Base-by-base conservation (phyloP, 345 rosid species). In the Erodium maritimum region DNA sequence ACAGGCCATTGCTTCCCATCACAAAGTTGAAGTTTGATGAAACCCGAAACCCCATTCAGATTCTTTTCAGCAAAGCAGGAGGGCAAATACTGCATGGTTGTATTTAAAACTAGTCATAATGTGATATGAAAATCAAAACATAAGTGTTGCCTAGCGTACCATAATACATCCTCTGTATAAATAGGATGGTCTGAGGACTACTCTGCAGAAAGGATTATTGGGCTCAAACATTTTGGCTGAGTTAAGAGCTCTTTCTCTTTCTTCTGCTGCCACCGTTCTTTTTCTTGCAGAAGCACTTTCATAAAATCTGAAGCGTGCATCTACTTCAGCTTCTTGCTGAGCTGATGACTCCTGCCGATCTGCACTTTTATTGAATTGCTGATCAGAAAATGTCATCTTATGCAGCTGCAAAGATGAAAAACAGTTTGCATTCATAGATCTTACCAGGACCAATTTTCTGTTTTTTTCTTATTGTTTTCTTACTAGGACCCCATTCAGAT, bases 1-100 rank as follows among this genome's bases (percentile, higher is more conserved):
- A 88, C 96, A 5, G 93, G 82, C 96, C 96, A 88, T 62, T 85
- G 90, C 66, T 67, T 85, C 60, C 84, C 87, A 29, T 85, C 83
- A n/a, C 88, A 67, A 17, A 78, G 76, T 73, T 88, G 90, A 59
- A 88, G 84, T 67, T 83, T 88, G 29, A 88, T 88, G 71, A 81
- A 88, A 24, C 93, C 96, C 0, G 88, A 83, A 66, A 88, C 82
- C 65, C 96, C 96, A 34, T 82, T 80, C 62, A 88, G 65, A 67
- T 88, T 60, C 75, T 88, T 81, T 71, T 88, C 93, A 12, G 96
- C 96, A 72, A 88, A 88, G 58, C 90, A 79, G 10, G 96, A 85
- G 57, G 96, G 96, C 55, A 88, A 73, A 65, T 88, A 88, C 96
- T 88, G 80, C 75, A 75, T 46, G 42, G 33, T 45, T 54, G 52